These are phyloP conservation scores for Amylocystis lapponica DNA, from an alignment of 768 basidiomycete genomes.

Conservation along the genomic window DNA sequence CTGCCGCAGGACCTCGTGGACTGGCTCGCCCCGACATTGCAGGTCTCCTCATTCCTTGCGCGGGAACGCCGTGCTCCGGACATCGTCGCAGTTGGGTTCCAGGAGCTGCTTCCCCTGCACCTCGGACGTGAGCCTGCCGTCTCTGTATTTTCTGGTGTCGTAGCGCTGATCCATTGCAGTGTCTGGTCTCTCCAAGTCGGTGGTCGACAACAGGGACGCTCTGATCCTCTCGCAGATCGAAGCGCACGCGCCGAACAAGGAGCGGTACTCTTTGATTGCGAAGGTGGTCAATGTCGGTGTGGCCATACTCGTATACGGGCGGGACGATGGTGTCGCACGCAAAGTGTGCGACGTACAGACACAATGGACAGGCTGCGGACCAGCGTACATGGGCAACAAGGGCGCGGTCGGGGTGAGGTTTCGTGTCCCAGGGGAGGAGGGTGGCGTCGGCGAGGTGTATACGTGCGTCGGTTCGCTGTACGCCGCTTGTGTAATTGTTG, in stretches of 20 bases:
- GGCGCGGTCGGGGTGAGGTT: slow-evolving; percentile 89
- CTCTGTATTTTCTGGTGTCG: slow-evolving; percentile 6
- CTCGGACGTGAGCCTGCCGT: slow-evolving; percentile 59
- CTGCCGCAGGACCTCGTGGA: slow-evolving; percentile 83
- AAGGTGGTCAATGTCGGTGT: slow-evolving; percentile 83
- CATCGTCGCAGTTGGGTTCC: slow-evolving; percentile 87
- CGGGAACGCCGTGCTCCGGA: slow-evolving; percentile 68
- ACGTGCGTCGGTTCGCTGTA: slow-evolving; percentile 54
- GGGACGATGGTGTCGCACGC: slow-evolving; percentile 59
- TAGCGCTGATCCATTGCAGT: slow-evolving; percentile 38
- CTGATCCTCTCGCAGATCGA: slow-evolving; percentile 76
- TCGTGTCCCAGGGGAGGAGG: slow-evolving; percentile 53
- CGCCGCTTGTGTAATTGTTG: neutral
- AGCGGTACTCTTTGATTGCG: slow-evolving; percentile 72
- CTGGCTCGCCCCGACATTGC: slow-evolving; percentile 83
- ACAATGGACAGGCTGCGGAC: slow-evolving; percentile 69
- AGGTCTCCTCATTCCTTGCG: slow-evolving; percentile 68
- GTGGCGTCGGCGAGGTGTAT: slow-evolving; percentile 63
- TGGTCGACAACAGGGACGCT: slow-evolving; percentile 61
- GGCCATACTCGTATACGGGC: slow-evolving; percentile 82
- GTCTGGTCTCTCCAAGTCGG: slow-evolving; percentile 65
- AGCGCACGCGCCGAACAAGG: slow-evolving; percentile 61
- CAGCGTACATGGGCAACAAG: slow-evolving; percentile 87
- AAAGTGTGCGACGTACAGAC: slow-evolving; percentile 62
- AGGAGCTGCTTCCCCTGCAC: slow-evolving; percentile 88